Evolutionary conservation across 1,139 yeast genomes (phyloP).

Genomic region (Candida tetrigidarum): DNA sequence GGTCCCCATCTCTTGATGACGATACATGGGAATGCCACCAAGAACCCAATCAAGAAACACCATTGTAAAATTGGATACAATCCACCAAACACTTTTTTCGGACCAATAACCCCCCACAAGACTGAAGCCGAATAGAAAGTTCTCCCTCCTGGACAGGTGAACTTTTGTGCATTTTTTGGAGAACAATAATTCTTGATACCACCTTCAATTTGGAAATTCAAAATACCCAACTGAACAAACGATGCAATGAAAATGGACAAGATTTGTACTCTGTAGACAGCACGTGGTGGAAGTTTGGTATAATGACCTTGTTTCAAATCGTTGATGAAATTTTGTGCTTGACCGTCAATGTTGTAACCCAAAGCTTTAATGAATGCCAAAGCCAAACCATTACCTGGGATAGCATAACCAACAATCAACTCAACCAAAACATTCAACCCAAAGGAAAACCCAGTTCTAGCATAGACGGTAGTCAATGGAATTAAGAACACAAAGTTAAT

Average conservation of each 20-base stretch:
- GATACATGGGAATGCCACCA: conserved; percentile 46
- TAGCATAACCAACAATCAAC: conserved; percentile 61
- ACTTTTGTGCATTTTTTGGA: conserved; percentile 42
- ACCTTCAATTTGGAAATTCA: conserved; percentile 58
- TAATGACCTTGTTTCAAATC: conserved; percentile 66
- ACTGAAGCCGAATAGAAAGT: conserved; percentile 59
- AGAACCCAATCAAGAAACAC: conserved; percentile 60
- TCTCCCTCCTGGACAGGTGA: conserved; percentile 54
- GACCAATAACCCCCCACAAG: conserved; percentile 73
- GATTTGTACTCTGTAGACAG: conserved; percentile 62
- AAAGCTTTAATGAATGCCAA: conserved; percentile 59
- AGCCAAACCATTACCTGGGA: conserved; percentile 66
- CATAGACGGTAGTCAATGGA: conserved; percentile 50
- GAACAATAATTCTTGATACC: conserved; percentile 47
- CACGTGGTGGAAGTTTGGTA: conserved; percentile 63
- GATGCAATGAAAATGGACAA: conserved; percentile 45
- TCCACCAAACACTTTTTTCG: conserved; percentile 54
- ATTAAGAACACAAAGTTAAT: conserved; percentile 58
- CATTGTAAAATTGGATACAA: conserved; percentile 52
- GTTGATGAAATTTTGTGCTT: conserved; percentile 56
- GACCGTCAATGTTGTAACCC: conserved; percentile 61
- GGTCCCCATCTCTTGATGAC: conserved; percentile 43
- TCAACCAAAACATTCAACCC: conserved; percentile 64
- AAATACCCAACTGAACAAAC: conserved; percentile 55
- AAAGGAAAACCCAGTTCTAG: conserved; percentile 54